Evolutionary conservation across 140 eudicot genomes (phyloP), one percentile per base, ranked within the genome.

Genomic region (Ambrosia hybrid): DNA sequence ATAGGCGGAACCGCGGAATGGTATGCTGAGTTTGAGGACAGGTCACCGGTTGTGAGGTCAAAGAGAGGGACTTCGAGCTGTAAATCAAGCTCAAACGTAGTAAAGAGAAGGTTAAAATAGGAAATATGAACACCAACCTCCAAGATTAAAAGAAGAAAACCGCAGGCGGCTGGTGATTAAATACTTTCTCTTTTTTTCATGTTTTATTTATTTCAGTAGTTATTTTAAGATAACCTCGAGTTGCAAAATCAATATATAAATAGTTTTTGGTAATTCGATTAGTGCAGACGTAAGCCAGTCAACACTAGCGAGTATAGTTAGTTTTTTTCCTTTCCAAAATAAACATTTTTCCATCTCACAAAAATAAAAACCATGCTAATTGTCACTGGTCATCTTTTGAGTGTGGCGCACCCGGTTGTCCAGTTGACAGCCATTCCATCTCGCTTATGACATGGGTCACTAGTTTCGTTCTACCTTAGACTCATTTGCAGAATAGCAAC

Each of bases 41-140:
- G 79, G n/a, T 65, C 88, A 43, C 82, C 85, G 73, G 88, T 81
- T 17, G 89, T 87, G 15, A 80, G 73, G 75, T 79, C 89, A 65
- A 87, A 82, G 53, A 68, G 89, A 38, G 89, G 87, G 62, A 70
- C 81, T 36, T 51, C 86, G 66, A 61, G 52, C 9, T 77, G 36
- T 37, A 62, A 21, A 21, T 21, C 26, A 21, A 21, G 26, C 26
- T 81, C 86, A 41, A 67, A 59, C 38, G 12, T 67, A 57, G 17
- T 71, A 8, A 70, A 15, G 21, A 72, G 82, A 71, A 71, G 67
- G 68, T 71, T 77, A 71, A 78, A 76, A 76, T 60, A 70, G 81
- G 52, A 59, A 69, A 53, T 65, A 65, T 26, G 34, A 57, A 53
- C 58, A 73, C 78, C 78, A 64, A 74, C 78, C 65, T 74, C 72